These are phyloP conservation scores for Naganishia onofrii DNA, from an alignment of 768 basidiomycete species.

Conservation along the genomic window DNA sequence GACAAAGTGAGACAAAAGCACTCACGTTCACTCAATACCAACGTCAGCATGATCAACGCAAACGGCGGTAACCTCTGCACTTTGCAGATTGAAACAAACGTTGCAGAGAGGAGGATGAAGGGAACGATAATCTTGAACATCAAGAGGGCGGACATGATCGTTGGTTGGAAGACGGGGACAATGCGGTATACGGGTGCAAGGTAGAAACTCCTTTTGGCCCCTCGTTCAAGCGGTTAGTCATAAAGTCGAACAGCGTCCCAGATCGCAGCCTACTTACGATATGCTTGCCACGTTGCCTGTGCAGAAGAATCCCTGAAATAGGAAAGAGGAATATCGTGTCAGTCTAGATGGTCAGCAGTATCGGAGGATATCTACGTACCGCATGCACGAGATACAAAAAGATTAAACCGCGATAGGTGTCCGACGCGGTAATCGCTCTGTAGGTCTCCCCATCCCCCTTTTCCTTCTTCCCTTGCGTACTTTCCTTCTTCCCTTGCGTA, in stretches of 20 bases:
- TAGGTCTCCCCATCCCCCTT: neutral
- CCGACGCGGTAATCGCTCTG: constrained; percentile 8
- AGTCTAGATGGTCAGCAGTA: neutral
- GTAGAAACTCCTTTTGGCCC: constrained; percentile 66
- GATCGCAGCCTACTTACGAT: constrained; percentile 55
- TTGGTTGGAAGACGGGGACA: constrained; percentile 79
- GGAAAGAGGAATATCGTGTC: neutral
- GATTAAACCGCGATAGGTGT: constrained; percentile 59
- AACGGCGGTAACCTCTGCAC: constrained; percentile 70
- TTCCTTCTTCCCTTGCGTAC: neutral
- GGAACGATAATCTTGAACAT: constrained; percentile 79
- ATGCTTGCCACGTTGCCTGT: constrained; percentile 71
- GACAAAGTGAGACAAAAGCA: constrained; percentile 28
- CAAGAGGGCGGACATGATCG: constrained; percentile 72
- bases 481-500: too few species aligned
- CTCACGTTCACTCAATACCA: constrained; percentile 69
- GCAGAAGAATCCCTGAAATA: constrained; percentile 15
- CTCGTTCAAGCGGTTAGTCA: too few species aligned
- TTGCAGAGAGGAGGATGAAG: constrained; percentile 70
- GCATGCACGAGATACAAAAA: constrained; percentile 84
- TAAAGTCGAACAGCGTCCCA: neutral
- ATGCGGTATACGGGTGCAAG: constrained; percentile 82
- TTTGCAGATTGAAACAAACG: constrained; percentile 68
- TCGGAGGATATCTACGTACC: constrained; percentile 67
- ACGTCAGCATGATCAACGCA: constrained; percentile 72